Conservation (phyloP, 1,139 yeast genomes). For the Zygosaccharomyces sapae region DNA sequence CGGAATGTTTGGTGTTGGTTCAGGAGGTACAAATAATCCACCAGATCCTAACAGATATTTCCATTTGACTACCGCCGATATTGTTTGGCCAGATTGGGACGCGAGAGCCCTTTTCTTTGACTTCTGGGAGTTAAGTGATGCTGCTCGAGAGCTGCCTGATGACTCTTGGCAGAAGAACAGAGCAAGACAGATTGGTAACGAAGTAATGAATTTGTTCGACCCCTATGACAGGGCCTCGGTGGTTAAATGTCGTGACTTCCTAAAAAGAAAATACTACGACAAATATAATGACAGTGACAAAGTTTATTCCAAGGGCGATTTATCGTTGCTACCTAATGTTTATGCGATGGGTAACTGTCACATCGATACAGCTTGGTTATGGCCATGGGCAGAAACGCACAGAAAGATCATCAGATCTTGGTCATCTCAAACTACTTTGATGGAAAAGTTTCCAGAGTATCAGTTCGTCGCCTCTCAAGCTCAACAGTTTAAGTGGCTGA, state of each 20-base stretch:
- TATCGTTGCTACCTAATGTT: slow-evolving; percentile 45
- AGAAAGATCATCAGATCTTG: slow-evolving; percentile 90
- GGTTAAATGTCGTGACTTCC: slow-evolving; percentile 60
- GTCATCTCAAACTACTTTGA: slow-evolving; percentile 84
- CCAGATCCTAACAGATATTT: slow-evolving; percentile 69
- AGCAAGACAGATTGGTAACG: slow-evolving; percentile 72
- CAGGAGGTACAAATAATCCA: slow-evolving; percentile 58
- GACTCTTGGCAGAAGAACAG: slow-evolving; percentile 78
- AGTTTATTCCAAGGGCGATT: slow-evolving; percentile 47
- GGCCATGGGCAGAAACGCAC: slow-evolving; percentile 97
- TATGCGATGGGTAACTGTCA: slow-evolving; percentile 92
- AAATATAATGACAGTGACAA: slow-evolving; percentile 54
- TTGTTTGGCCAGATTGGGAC: slow-evolving; percentile 73
- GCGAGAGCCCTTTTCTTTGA: slow-evolving; percentile 78
- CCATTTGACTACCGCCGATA: slow-evolving; percentile 62
- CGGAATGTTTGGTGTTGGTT: slow-evolving; percentile 88
- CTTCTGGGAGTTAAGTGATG: slow-evolving; percentile 85
- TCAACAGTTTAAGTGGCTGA: slow-evolving; percentile 92
- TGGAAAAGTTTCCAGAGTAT: slow-evolving; percentile 88
- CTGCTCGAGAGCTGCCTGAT: slow-evolving; percentile 78
- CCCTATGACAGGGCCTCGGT: slow-evolving; percentile 47
- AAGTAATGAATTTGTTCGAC: slow-evolving; percentile 80
- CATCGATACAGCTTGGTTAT: slow-evolving; percentile 95
- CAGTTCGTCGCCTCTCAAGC: slow-evolving; percentile 93
- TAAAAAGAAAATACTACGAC: slow-evolving; percentile 59